These are phyloP conservation scores for Tuber umbilicatum DNA, from an alignment of 495 filamentous ascomycete genomes.

Conservation along the genomic window DNA sequence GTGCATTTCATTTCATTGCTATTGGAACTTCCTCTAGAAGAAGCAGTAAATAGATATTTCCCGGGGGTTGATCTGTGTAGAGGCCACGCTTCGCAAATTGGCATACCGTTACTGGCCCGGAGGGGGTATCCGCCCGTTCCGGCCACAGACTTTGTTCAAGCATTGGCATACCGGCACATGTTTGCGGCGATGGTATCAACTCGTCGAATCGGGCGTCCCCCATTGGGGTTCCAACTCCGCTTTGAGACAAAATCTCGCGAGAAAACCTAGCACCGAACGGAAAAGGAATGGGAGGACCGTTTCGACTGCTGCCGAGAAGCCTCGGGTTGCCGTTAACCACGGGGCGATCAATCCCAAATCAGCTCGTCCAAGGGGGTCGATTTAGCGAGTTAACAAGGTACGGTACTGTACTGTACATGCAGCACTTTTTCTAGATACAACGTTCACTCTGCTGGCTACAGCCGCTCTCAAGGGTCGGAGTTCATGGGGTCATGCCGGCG, in stretches of 20 bases:
- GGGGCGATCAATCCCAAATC: neutral
- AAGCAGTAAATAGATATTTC: too few relatives aligned
- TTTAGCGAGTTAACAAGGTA: too few relatives aligned
- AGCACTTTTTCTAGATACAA: too few relatives aligned
- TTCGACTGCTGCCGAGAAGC: neutral
- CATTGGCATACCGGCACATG: neutral
- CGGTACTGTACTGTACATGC: neutral
- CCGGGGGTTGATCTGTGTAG: too few relatives aligned
- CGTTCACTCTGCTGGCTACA: neutral
- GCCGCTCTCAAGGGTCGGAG: neutral
- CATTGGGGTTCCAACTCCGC: neutral
- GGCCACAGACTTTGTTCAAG: neutral
- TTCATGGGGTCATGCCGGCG: neutral
- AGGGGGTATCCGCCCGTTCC: too few relatives aligned
- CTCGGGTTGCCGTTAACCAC: neutral
- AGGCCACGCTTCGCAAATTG: too few relatives aligned
- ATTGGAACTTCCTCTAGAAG: too few relatives aligned
- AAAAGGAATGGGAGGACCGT: neutral
- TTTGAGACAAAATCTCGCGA: neutral
- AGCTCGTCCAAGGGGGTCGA: neutral
- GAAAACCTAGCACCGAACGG: neutral
- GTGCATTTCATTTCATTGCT: too few relatives aligned
- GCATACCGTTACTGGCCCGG: too few relatives aligned
- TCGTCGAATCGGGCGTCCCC: neutral
- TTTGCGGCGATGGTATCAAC: neutral